These are phyloP conservation scores for Jamesozyma piceae DNA, from an alignment of 805 yeast genomes.

Conservation along the genomic window DNA sequence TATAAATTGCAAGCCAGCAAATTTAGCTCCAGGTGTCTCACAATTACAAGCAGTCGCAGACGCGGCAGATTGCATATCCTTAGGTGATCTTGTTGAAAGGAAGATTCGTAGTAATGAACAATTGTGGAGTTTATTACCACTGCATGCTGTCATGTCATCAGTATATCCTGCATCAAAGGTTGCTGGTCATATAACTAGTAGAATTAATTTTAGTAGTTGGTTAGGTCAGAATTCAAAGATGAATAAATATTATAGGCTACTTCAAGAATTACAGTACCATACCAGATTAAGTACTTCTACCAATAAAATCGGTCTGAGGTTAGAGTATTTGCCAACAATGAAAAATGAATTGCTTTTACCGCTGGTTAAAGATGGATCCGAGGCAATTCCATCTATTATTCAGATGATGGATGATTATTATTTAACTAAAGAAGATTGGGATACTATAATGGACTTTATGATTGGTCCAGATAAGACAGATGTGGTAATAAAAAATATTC, in stretches of 20 bases:
- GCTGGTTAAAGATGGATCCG: slow-evolving; percentile 44
- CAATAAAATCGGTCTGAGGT: slow-evolving; percentile 61
- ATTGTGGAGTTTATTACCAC: slow-evolving; percentile 87
- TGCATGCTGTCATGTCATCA: slow-evolving; percentile 80
- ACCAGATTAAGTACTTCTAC: slow-evolving; percentile 73
- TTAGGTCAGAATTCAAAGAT: slow-evolving; percentile 83
- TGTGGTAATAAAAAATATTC: slow-evolving; percentile 45
- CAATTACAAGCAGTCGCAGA: slow-evolving; percentile 56
- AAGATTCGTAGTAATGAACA: slow-evolving; percentile 85
- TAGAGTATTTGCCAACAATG: slow-evolving; percentile 64
- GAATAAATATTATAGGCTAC: slow-evolving; percentile 63
- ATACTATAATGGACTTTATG: slow-evolving; percentile 70
- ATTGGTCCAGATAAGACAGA: slow-evolving; percentile 52
- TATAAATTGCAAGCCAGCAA: slow-evolving; percentile 51
- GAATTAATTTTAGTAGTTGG: slow-evolving; percentile 77
- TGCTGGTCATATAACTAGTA: slow-evolving; percentile 58
- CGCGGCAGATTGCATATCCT: slow-evolving; percentile 85
- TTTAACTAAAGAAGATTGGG: slow-evolving; percentile 89
- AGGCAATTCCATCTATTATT: slow-evolving; percentile 58
- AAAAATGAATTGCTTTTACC: slow-evolving; percentile 51
- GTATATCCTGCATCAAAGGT: slow-evolving; percentile 69
- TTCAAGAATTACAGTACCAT: slow-evolving; percentile 85
- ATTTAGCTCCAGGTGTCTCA: slow-evolving; percentile 33
- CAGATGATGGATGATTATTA: slow-evolving; percentile 76
- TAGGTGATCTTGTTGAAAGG: slow-evolving; percentile 71